Evolutionary conservation across 1,284 basidiomycete genomes (phyloP), one percentile per base, ranked within the genome.

Genomic region (Lentinus polychrous): DNA sequence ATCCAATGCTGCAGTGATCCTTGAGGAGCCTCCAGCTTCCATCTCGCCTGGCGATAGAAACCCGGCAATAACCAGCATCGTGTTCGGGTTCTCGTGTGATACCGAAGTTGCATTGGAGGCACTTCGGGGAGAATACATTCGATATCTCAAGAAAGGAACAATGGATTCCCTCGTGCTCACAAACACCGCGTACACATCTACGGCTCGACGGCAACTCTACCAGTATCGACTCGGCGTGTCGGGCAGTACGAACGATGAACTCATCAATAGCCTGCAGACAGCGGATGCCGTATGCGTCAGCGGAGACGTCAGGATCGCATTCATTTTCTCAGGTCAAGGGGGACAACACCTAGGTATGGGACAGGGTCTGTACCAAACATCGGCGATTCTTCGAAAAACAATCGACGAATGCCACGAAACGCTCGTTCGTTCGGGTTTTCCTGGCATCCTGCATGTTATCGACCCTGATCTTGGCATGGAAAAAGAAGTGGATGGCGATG

Each of bases 241-340:
- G 7, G 79, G 74, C 0, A 53, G 50, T 18, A 67, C 61, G 39
- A 66, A 60, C 36, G 57, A 65, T 0, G 76, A 81, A 34, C 64
- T 86, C 1, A 49, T 73, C 8, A 60, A 66, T 14, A 73, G 67
- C 43, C 66, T 86, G 3, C 55, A 50, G 2, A 52, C 51, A 0
- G 68, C 76, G 6, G 45, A 64, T 0, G 54, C 68, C 23, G 55
- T 61, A 12, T 60, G 68, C 34, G 63, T 65, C 8, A 50, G 61
- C 10, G 49, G 58, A 8, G 49, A 56, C 2, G 62, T 63, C 11
- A 64, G 66, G 4, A 67, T 75, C 2, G 69, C 78, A 1, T 85
- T 86, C 52, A 76, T 85, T 5, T 86, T 85, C 62, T 81, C 84
- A 14, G 85, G 84, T 4, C 83, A 86, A 60, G 84, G 84, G 35